Evolutionary conservation across 2,329 filamentous ascomycete genomes (phyloP).

Genomic region (Calonectria montana): DNA sequence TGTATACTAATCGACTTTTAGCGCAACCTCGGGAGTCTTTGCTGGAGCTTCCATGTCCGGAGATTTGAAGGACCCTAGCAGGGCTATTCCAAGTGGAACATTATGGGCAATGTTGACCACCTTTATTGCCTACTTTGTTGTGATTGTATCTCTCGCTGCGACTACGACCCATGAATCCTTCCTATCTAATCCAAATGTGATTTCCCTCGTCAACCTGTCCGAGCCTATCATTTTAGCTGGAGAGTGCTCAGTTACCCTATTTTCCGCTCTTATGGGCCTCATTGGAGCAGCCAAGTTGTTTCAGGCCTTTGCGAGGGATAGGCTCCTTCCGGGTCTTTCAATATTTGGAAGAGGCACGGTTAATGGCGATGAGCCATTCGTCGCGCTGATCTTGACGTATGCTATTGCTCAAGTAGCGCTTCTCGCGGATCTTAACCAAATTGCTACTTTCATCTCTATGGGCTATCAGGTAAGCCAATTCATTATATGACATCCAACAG

Average conservation of each 20-base stretch:
- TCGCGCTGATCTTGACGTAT: slow-evolving; percentile 82
- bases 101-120: slow-evolving; percentile 81
- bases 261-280: slow-evolving; percentile 88
- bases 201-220: slow-evolving; percentile 85
- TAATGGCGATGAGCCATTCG: slow-evolving; percentile 78
- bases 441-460: slow-evolving; percentile 91
- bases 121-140: slow-evolving; percentile 79
- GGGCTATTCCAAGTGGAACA: slow-evolving; percentile 86
- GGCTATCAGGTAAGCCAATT: slow-evolving; percentile 74
- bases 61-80: slow-evolving; percentile 84
- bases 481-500: too few relatives aligned
- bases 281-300: slow-evolving; percentile 87
- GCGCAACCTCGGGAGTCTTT: slow-evolving; percentile 67
- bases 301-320: slow-evolving; percentile 84
- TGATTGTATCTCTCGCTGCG: slow-evolving; percentile 82
- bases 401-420: slow-evolving; percentile 81
- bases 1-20: slow-evolving; percentile 37
- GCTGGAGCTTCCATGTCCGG: slow-evolving; percentile 91
- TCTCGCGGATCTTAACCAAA: slow-evolving; percentile 86
- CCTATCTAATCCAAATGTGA: slow-evolving; percentile 80
- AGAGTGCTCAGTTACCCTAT: slow-evolving; percentile 85
- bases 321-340: slow-evolving; percentile 79
- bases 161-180: slow-evolving; percentile 81
- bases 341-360: slow-evolving; percentile 80
- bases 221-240: slow-evolving; percentile 79